Evolutionary conservation across 768 basidiomycete species (phyloP), one percentile per base, ranked within the genome.

Genomic region (Porphyrellus cyaneotinctus): DNA sequence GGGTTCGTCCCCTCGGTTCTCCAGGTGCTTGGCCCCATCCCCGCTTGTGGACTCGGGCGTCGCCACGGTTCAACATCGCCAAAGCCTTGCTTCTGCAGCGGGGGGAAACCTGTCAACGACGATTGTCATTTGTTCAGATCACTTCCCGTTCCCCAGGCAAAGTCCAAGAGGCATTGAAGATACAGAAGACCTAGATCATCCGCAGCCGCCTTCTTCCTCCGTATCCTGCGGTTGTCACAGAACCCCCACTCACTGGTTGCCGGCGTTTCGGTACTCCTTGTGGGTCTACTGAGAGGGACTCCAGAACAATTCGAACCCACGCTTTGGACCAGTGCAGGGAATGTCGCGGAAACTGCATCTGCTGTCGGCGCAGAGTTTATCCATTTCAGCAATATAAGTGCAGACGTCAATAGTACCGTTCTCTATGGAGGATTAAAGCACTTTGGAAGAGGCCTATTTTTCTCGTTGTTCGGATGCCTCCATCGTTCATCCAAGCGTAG

Each of bases 361-460:
- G 64, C 73, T 7, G 73, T 65, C 26, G 81, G 81, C 13, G 83
- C 84, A 7, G 82, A 78, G 58, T 69, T 85, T 17, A 73, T 85
- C 22, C 84, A 87, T 58, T 68, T 91, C 59, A 86, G 84, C 56
- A 85, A 87, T 22, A 86, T 90, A 60, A 85, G 86, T n/a, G 84
- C 86, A n/a, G 75, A 87, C 62, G 58, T 72, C 2, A 57, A 70
- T 12, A 87, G 84, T 53, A 57, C 66, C 12, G 77, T 88, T 41
- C 77, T 81, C 14, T 90, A 89, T 59, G 60, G 37, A 77, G 77
- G 49, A 84, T 84, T 20, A 87, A 86, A 62, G 83, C 76, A 2
- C 67, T 84, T 14, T 86, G 78, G 8, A 87, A 90, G 66, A 60
- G 69, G 43, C 75, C 79, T 1, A 75, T 83, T 33, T 61, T 81